Conservation (phyloP, 768 basidiomycete species). For the Suillus lakei region DNA sequence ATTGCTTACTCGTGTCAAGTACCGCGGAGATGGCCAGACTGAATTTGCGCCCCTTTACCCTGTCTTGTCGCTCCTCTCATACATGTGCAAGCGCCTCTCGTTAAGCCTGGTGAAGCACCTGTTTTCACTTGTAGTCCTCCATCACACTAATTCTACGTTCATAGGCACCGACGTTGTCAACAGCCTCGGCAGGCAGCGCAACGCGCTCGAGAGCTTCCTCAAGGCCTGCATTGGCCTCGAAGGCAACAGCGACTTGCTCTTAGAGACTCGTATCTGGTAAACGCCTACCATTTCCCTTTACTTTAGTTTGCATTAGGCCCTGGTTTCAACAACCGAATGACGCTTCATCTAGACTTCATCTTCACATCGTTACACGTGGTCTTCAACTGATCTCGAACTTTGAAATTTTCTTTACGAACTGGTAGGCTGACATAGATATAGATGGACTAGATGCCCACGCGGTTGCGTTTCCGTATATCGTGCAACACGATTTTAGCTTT, state of each 20-base stretch:
- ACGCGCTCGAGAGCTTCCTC: conserved; percentile 90
- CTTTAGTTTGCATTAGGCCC: background rate
- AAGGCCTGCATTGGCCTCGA: conserved; percentile 94
- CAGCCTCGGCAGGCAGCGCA: conserved; percentile 92
- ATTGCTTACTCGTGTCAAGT: conserved; percentile 90
- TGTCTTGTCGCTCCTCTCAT: conserved; percentile 89
- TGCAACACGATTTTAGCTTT: too few relatives aligned
- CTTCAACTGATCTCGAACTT: conserved; percentile 2
- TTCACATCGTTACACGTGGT: too few relatives aligned
- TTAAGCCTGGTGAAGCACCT: conserved; percentile 77
- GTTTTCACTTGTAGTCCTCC: background rate
- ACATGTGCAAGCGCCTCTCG: conserved; percentile 99
- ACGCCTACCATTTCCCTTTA: conserved; percentile 20
- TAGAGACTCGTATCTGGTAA: conserved; percentile 90
- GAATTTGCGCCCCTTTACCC: conserved; percentile 88
- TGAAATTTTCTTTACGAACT: background rate
- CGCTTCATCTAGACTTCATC: background rate
- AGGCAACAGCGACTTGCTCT: conserved; percentile 79
- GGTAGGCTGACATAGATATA: background rate
- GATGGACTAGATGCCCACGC: too few relatives aligned
- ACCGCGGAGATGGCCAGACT: conserved; percentile 60
- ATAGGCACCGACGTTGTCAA: conserved; percentile 94
- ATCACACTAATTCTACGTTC: conserved; percentile 7
- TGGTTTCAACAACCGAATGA: conserved; percentile 7
- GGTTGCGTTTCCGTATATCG: too few relatives aligned